Conservation (phyloP, 169 alveolate genomes). For the Plasmodium falciparum region DNA sequence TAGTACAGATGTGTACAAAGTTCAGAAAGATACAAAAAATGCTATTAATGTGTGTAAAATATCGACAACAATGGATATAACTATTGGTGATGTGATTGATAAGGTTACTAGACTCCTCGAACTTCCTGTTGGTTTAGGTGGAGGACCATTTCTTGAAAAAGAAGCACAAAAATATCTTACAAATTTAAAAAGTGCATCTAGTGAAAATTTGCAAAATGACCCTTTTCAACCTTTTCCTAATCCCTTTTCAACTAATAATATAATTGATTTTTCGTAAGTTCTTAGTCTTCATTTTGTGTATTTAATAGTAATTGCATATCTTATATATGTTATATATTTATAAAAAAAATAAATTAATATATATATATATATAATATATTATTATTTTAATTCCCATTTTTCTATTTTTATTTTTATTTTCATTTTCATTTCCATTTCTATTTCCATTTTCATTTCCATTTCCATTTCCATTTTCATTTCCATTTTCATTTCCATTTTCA, state of each 20-base stretch:
- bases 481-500: neutral
- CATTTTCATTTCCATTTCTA: neutral
- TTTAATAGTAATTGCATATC: neutral
- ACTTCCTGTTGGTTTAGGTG: conserved; percentile 75
- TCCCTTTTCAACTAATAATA: conserved; percentile 43
- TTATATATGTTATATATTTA: neutral
- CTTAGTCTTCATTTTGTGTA: neutral
- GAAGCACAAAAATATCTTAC: conserved; percentile 35
- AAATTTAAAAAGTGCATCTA: conserved; percentile 11
- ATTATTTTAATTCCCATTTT: neutral
- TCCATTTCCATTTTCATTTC: neutral
- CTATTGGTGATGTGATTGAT: conserved; percentile 71
- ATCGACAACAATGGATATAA: conserved; percentile 58
- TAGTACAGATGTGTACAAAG: conserved; percentile 51
- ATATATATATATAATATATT: neutral
- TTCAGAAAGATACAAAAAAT: conserved; percentile 43
- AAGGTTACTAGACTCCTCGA: conserved; percentile 52
- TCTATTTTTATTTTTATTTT: neutral
- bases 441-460: neutral
- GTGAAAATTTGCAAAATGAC: conserved; percentile 21
- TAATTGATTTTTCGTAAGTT: conserved; percentile 69
- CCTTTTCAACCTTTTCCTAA: conserved; percentile 71
- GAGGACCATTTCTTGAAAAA: conserved; percentile 75
- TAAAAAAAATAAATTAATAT: neutral
- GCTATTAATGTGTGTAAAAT: conserved; percentile 44